Evolutionary conservation across 768 basidiomycete species (phyloP).

Genomic region (Termitomyces sp.): DNA sequence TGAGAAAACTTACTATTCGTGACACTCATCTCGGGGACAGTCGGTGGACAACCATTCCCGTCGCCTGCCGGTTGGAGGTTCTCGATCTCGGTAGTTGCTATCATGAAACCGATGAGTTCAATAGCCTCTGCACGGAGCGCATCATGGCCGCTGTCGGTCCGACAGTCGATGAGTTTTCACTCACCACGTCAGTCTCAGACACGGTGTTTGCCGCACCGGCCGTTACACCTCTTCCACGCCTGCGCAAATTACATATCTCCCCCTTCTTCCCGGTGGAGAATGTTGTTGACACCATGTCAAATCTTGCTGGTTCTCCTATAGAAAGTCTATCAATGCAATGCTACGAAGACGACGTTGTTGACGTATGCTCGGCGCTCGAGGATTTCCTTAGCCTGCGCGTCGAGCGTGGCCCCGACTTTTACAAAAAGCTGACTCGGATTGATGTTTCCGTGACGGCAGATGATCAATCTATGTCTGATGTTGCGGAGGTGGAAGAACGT

Average conservation of each 20-base stretch:
- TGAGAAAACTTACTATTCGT: conserved; percentile 55
- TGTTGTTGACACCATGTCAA: conserved; percentile 53
- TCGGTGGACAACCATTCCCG: conserved; percentile 46
- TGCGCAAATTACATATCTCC: conserved; percentile 52
- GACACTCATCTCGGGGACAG: conserved; percentile 69
- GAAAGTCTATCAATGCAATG: conserved; percentile 53
- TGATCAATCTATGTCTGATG: conserved; percentile 20
- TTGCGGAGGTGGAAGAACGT: conserved; percentile 34
- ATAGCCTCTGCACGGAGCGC: conserved; percentile 49
- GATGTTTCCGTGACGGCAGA: conserved; percentile 40
- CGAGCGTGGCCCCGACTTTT: conserved; percentile 43
- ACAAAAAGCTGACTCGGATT: conserved; percentile 41
- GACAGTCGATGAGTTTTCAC: conserved; percentile 49
- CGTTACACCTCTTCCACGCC: conserved; percentile 39
- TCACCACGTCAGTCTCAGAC: conserved; percentile 40
- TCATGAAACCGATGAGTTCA: conserved; percentile 46
- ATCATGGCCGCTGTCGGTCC: conserved; percentile 56
- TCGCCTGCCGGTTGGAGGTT: conserved; percentile 45
- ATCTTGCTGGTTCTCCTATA: conserved; percentile 54
- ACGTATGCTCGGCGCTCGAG: conserved; percentile 50
- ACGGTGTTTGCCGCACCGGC: conserved; percentile 35
- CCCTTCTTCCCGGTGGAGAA: conserved; percentile 58
- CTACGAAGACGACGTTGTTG: conserved; percentile 59
- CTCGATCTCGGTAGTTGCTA: conserved; percentile 55
- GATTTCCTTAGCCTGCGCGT: conserved; percentile 49